Percentiles rank a stretch among this genome's conserved stretches.
phyloP scores from a whole-genome alignment of 1,139 yeast genomes.

The Maudiozyma humilis region DNA sequence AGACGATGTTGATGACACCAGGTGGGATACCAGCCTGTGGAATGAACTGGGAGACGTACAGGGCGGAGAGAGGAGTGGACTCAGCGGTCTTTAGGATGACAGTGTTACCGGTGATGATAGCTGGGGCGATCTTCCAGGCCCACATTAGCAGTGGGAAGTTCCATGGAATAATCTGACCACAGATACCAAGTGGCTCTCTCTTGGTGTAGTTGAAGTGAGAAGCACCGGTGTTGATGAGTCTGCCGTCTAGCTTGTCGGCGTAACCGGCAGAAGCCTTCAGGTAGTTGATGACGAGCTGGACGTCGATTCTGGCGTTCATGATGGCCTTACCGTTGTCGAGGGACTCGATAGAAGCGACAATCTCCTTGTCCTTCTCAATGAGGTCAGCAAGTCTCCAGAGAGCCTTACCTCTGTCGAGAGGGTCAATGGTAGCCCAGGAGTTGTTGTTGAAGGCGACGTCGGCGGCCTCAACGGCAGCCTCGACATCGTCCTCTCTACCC shows the following conservation, averaged over 20 bases:
- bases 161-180: slow-evolving; percentile 62
- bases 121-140: slow-evolving; percentile 58
- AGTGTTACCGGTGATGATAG: slow-evolving; percentile 53
- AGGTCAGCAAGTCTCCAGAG: slow-evolving; percentile 51
- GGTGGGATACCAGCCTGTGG: slow-evolving; percentile 51
- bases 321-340: slow-evolving; percentile 68
- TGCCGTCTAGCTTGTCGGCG: slow-evolving; percentile 63
- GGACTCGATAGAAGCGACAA: slow-evolving; percentile 56
- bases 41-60: slow-evolving; percentile 42
- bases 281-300: slow-evolving; percentile 47
- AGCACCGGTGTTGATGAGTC: slow-evolving; percentile 47
- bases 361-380: slow-evolving; percentile 47
- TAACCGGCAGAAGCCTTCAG: slow-evolving; percentile 62
- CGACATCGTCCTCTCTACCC: slow-evolving; percentile 39
- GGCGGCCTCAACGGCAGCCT: slow-evolving; percentile 39
- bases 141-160: slow-evolving; percentile 57
- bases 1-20: slow-evolving; percentile 49
- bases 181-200: slow-evolving; percentile 52
- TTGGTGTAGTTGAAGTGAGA: slow-evolving; percentile 43
- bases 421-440: slow-evolving; percentile 35
- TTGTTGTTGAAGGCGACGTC: slow-evolving; percentile 33
- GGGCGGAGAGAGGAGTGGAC: slow-evolving; percentile 53
- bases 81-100: slow-evolving; percentile 54
- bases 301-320: slow-evolving; percentile 43
- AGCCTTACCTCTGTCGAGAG: slow-evolving; percentile 42